These are phyloP conservation scores for Viola pubescens DNA, from an alignment of 441 rosid genomes.

Conservation along the genomic window DNA sequence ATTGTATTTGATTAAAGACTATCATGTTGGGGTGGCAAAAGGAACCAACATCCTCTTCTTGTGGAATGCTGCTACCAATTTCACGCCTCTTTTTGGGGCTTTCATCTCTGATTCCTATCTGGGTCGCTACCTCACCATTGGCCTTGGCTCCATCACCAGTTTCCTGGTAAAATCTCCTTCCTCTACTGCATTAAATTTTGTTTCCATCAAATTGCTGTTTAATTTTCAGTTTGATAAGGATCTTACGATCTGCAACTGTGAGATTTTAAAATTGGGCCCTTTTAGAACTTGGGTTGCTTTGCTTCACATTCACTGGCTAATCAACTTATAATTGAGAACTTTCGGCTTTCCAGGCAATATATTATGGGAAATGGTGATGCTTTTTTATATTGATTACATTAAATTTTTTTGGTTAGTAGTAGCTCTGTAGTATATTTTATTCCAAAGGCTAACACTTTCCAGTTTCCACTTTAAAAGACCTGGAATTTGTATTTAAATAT, in stretches of 20 bases:
- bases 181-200: neutral
- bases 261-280: neutral
- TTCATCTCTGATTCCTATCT: slow-evolving; percentile 67
- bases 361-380: too few species aligned
- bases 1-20: slow-evolving; percentile 53
- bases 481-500: too few species aligned
- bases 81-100: slow-evolving; percentile 66
- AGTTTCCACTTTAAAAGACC: too few species aligned
- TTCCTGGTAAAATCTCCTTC: slow-evolving; percentile 36
- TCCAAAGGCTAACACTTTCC: too few species aligned
- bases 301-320: too few species aligned
- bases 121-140: slow-evolving; percentile 72
- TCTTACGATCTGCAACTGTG: neutral
- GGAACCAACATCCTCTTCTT: slow-evolving; percentile 52
- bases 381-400: too few species aligned
- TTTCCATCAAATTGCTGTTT: neutral
- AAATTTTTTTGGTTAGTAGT: too few species aligned
- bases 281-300: too few species aligned
- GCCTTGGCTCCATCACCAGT: slow-evolving; percentile 51
- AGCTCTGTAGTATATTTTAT: too few species aligned
- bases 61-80: slow-evolving; percentile 70
- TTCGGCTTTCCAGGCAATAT: too few species aligned
- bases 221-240: neutral
- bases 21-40: slow-evolving; percentile 37
- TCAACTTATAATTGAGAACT: too few species aligned